Conservation (phyloP, 106 monocot species). For the Dendrobium chrysotoxum region DNA sequence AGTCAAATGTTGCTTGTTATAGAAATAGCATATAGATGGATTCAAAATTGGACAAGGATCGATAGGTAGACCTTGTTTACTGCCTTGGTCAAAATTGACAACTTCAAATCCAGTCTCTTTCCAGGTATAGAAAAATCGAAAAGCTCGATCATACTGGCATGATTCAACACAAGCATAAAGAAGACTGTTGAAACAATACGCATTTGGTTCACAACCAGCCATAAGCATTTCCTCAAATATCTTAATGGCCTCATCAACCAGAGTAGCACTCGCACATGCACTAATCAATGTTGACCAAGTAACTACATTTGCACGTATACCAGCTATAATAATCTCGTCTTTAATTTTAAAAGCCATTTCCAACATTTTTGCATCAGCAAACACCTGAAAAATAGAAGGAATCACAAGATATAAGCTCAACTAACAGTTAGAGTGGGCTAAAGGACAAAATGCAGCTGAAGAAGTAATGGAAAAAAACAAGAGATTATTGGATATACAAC, state of each 20-base stretch:
- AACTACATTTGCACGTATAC: slow-evolving; percentile 59
- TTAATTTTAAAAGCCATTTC: slow-evolving; percentile 71
- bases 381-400: slow-evolving; percentile 30
- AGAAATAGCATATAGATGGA: neutral
- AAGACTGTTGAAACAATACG: slow-evolving; percentile 76
- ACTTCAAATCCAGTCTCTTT: slow-evolving; percentile 55
- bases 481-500: neutral
- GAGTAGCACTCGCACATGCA: slow-evolving; percentile 67
- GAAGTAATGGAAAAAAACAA: slow-evolving; percentile 2
- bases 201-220: slow-evolving; percentile 74
- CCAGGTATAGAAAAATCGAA: slow-evolving; percentile 67
- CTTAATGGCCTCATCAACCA: slow-evolving; percentile 50
- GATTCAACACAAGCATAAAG: slow-evolving; percentile 73
- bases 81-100: slow-evolving; percentile 10
- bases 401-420: neutral
- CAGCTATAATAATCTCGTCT: slow-evolving; percentile 67
- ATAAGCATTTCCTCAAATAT: slow-evolving; percentile 80
- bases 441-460: neutral
- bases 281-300: slow-evolving; percentile 79
- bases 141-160: slow-evolving; percentile 86
- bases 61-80: neutral
- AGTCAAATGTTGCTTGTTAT: neutral
- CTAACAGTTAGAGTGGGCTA: neutral
- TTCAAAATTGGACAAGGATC: neutral
- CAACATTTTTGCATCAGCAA: slow-evolving; percentile 90